Percentiles rank a stretch among this genome's conserved stretches.
These are phyloP conservation scores for Myriosclerotinia duriaeana DNA, from an alignment of 2,329 filamentous ascomycete genomes.

Conservation along the genomic window DNA sequence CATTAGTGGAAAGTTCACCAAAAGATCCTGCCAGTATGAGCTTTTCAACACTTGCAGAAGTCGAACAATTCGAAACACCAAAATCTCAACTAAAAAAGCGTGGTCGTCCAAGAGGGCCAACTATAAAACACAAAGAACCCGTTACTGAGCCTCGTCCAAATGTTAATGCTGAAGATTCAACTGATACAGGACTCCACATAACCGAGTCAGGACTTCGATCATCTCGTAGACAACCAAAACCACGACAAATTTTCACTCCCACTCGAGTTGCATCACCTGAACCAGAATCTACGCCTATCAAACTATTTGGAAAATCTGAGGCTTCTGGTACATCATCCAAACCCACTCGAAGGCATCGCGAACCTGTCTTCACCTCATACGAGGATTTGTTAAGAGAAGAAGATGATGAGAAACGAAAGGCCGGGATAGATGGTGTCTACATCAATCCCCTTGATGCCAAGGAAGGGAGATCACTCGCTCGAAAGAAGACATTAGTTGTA, in stretches of 20 bases:
- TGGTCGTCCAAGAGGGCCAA: slow-evolving; percentile 20
- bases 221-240: slow-evolving; percentile 23
- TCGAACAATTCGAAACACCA: slow-evolving; percentile 11
- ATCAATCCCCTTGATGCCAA: slow-evolving; percentile 25
- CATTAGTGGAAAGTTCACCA: not conserved
- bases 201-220: slow-evolving; percentile 15
- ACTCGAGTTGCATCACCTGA: slow-evolving; percentile 1
- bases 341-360: not conserved
- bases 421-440: slow-evolving; percentile 28
- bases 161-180: not conserved
- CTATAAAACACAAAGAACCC: slow-evolving; percentile 5
- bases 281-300: not conserved
- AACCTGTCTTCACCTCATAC: slow-evolving; percentile 20
- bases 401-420: slow-evolving; percentile 23
- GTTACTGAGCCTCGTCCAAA: not conserved
- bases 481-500: slow-evolving; percentile 39
- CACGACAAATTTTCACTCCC: slow-evolving; percentile 11
- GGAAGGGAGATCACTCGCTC: slow-evolving; percentile 36
- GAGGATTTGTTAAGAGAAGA: slow-evolving; percentile 25
- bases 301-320: not conserved
- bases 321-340: not conserved
- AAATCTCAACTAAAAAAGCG: slow-evolving; percentile 16
- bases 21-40: not conserved
- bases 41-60: slow-evolving; percentile 11
- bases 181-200: slow-evolving; percentile 15